Conservation (phyloP, 371 early-diverging fungal genomes). For the Apophysomyces variabilis region DNA sequence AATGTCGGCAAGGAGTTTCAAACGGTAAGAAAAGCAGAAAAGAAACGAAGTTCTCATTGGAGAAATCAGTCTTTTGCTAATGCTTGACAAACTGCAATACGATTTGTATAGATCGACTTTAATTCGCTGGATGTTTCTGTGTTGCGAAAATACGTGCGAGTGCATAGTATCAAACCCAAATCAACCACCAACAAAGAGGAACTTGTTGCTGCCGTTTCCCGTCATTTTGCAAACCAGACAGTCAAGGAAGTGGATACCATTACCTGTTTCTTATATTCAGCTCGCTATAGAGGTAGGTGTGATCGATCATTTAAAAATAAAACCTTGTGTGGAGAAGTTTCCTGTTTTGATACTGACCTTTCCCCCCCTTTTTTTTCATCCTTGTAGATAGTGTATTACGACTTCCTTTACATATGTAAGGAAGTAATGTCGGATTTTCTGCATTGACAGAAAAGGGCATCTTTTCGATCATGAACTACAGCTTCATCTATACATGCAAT, state of each 20-base stretch:
- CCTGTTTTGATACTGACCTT: no score
- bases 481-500: no score
- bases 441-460: no score
- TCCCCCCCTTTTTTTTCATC: no score
- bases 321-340: no score
- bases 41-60: no score
- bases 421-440: no score
- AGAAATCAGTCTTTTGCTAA: neutral
- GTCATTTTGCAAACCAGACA: conserved; percentile 55
- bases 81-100: neutral
- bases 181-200: conserved; percentile 46
- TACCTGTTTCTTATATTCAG: conserved; percentile 54
- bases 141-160: conserved; percentile 50
- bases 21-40: conserved; percentile 29
- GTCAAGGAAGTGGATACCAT: conserved; percentile 55
- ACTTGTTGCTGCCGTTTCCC: conserved; percentile 48
- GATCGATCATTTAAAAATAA: neutral
- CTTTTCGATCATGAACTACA: no score
- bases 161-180: conserved; percentile 44
- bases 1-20: conserved; percentile 58
- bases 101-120: conserved; percentile 45
- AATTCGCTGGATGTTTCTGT: conserved; percentile 44
- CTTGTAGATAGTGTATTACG: no score
- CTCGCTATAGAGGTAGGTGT: conserved; percentile 48
- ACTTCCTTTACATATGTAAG: no score